These are phyloP conservation scores for Carpinus fangiana DNA, from an alignment of 306 rosid genomes.

Conservation along the genomic window DNA sequence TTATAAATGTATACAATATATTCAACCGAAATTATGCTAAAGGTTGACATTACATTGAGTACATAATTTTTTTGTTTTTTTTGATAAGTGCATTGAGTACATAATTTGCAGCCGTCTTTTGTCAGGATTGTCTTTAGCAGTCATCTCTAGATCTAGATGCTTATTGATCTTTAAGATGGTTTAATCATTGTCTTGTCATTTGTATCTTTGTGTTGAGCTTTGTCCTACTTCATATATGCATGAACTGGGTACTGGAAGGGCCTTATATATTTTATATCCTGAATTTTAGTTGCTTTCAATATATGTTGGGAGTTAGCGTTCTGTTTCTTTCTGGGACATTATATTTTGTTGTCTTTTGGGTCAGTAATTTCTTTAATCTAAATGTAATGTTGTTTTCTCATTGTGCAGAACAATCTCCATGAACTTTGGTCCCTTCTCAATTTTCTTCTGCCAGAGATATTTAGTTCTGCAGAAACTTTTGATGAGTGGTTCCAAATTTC, in stretches of 20 bases:
- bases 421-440: conserved; percentile 97
- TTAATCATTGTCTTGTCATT: no score
- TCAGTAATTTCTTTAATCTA: not conserved
- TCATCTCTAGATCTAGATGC: no score
- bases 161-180: no score
- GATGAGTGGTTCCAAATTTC: conserved; percentile 99
- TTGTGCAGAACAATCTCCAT: conserved; percentile 88
- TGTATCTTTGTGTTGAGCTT: no score
- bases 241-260: no score
- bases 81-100: no score
- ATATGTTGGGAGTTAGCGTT: not conserved
- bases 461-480: conserved; percentile 97
- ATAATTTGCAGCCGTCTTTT: no score
- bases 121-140: no score
- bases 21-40: not conserved
- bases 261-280: no score
- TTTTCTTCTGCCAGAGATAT: conserved; percentile 97
- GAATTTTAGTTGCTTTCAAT: conserved; percentile 5
- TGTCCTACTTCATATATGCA: no score
- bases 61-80: no score
- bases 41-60: not conserved
- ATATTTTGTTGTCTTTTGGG: not conserved
- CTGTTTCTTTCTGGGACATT: not conserved
- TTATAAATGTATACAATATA: not conserved
- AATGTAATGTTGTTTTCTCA: not conserved